Percentiles rank a stretch among this genome's conserved stretches.
Conservation (phyloP, 805 yeast genomes). For the Candida saitoana region DNA sequence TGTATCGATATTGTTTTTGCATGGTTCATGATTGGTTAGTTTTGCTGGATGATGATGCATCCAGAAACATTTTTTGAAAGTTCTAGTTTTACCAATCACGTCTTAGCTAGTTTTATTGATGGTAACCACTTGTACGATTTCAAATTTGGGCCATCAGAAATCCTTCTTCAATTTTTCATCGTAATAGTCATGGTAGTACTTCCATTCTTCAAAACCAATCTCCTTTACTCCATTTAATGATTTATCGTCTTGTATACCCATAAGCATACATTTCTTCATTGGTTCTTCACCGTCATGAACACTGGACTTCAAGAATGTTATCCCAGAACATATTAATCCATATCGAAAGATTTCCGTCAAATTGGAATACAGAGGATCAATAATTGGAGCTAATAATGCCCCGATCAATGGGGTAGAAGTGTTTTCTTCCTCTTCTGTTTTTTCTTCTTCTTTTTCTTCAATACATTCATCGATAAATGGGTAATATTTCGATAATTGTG, state of each 20-base stretch:
- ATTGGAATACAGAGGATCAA: slow-evolving; percentile 50
- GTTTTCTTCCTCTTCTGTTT: neutral
- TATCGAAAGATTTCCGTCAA: slow-evolving; percentile 51
- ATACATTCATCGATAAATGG: slow-evolving; percentile 48
- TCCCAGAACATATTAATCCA: slow-evolving; percentile 56
- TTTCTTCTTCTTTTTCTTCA: slow-evolving; percentile 7
- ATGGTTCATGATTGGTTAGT: too few relatives aligned
- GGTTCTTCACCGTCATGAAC: slow-evolving; percentile 20
- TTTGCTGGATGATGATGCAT: too few relatives aligned
- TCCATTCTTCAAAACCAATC: slow-evolving; percentile 41
- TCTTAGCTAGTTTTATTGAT: too few relatives aligned
- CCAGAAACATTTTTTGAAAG: too few relatives aligned
- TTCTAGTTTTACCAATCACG: too few relatives aligned
- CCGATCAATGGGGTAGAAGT: slow-evolving; percentile 30
- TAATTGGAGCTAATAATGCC: slow-evolving; percentile 49
- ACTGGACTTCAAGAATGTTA: slow-evolving; percentile 41
- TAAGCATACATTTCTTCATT: slow-evolving; percentile 33
- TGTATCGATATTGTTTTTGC: too few relatives aligned
- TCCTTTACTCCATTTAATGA: slow-evolving; percentile 33
- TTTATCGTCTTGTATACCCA: slow-evolving; percentile 34
- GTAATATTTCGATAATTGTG: slow-evolving; percentile 43
- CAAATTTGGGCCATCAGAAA: too few relatives aligned
- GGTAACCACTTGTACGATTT: too few relatives aligned
- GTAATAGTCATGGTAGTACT: slow-evolving; percentile 31
- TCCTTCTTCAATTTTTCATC: slow-evolving; percentile 17